Evolutionary conservation across 352 stramenopile genomes (phyloP).

Genomic region (Peronosclerospora sorghi): DNA sequence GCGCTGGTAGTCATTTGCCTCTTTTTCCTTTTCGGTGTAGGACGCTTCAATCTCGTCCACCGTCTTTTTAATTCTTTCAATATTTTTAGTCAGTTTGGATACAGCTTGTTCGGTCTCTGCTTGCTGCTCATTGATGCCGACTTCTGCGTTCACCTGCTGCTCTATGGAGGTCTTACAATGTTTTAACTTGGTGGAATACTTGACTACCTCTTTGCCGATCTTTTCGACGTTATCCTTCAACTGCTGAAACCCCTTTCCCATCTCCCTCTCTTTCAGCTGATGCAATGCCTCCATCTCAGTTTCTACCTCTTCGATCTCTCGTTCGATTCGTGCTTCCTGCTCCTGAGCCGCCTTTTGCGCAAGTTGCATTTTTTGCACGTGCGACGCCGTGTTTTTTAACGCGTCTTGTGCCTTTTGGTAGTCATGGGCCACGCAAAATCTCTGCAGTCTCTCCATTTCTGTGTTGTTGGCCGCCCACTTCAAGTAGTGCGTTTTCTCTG

Average conservation of each 20-base stretch:
- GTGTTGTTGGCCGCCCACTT: constrained; percentile 98
- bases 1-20: constrained; percentile 62
- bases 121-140: constrained; percentile 53
- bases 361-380: constrained; percentile 86
- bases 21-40: constrained; percentile 41
- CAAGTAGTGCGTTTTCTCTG: constrained; percentile 96
- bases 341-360: constrained; percentile 60
- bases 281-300: constrained; percentile 79
- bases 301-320: constrained; percentile 71
- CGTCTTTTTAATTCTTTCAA: constrained; percentile 59
- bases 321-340: constrained; percentile 37
- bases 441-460: constrained; percentile 94
- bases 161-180: constrained; percentile 65
- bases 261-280: constrained; percentile 66
- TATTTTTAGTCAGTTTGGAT: constrained; percentile 71
- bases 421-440: constrained; percentile 95
- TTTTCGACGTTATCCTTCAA: constrained; percentile 74
- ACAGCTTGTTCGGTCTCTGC: constrained; percentile 72
- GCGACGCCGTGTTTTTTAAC: constrained; percentile 74
- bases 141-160: constrained; percentile 48
- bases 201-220: constrained; percentile 74
- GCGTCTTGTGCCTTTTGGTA: constrained; percentile 86
- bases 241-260: constrained; percentile 74
- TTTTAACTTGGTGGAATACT: constrained; percentile 71
- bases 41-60: constrained; percentile 39